Percentiles rank a stretch among this genome's conserved stretches.
Conservation (phyloP, 2,329 filamentous ascomycete species). For the Fusarium aywerte region DNA sequence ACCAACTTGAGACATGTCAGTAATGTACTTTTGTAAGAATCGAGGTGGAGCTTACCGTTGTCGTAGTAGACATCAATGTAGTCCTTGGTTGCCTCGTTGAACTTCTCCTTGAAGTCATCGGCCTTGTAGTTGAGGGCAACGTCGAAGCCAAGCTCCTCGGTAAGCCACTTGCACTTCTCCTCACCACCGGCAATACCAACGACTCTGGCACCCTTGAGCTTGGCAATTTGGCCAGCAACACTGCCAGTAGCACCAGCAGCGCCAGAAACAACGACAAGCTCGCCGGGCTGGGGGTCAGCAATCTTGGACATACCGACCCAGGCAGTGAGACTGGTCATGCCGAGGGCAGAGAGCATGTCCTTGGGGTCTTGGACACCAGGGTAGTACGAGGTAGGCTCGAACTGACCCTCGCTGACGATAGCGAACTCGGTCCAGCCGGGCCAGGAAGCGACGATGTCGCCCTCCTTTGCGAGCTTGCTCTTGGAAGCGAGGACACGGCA, state of each 20-base stretch:
- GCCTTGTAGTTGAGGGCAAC: slow-evolving; percentile 76
- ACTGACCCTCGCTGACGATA: slow-evolving; percentile 64
- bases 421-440: slow-evolving; percentile 75
- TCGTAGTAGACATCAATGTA: slow-evolving; percentile 78
- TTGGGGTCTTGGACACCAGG: slow-evolving; percentile 59
- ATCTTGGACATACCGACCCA: slow-evolving; percentile 80
- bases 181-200: slow-evolving; percentile 73
- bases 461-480: slow-evolving; percentile 63
- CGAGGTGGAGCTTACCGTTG: slow-evolving; percentile 57
- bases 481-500: slow-evolving; percentile 71
- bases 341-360: slow-evolving; percentile 71
- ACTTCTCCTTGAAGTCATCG: slow-evolving; percentile 67
- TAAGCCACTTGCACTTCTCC: slow-evolving; percentile 75
- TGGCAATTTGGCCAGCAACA: slow-evolving; percentile 81
- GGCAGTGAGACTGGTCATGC: slow-evolving; percentile 77
- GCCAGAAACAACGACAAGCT: slow-evolving; percentile 81
- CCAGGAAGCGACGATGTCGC: slow-evolving; percentile 65
- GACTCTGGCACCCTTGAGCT: slow-evolving; percentile 72
- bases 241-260: slow-evolving; percentile 83
- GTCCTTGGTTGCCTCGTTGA: slow-evolving; percentile 67
- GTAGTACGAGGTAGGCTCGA: slow-evolving; percentile 55
- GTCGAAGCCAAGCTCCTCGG: slow-evolving; percentile 73
- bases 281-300: slow-evolving; percentile 73
- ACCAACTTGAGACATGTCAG: slow-evolving; percentile 59
- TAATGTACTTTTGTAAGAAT: neutral